Evolutionary conservation across 148 eudicot species (phyloP).

Genomic region (Rhododendron kiyosumense): DNA sequence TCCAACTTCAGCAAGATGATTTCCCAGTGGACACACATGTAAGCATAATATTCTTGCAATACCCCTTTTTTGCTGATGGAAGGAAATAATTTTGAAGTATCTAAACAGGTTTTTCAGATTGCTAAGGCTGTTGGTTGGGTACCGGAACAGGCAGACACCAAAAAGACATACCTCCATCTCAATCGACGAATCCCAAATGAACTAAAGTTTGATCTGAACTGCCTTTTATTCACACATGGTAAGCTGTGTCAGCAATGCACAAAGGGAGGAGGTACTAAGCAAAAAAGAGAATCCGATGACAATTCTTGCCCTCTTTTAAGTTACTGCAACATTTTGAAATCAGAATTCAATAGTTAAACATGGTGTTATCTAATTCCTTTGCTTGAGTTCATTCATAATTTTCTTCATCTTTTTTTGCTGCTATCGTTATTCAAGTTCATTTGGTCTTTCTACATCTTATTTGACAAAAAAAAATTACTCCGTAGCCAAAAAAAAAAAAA

Average conservation of each 20-base stretch:
- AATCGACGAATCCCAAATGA: conserved; percentile 64
- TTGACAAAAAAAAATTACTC: too few species aligned
- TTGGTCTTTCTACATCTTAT: not conserved
- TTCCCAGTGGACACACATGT: conserved; percentile 95
- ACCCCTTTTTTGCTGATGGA: not conserved
- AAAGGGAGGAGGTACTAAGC: conserved; percentile 31
- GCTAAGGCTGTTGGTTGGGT: conserved; percentile 74
- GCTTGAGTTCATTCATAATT: not conserved
- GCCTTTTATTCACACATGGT: conserved; percentile 83
- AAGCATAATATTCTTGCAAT: conserved; percentile 14
- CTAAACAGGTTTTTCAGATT: conserved; percentile 68
- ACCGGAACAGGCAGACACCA: conserved; percentile 64
- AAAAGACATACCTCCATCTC: conserved; percentile 76
- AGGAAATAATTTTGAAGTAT: conserved; percentile 3
- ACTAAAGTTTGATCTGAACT: conserved; percentile 76
- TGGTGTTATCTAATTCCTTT: not conserved
- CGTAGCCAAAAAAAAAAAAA: not conserved
- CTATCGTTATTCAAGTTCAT: not conserved
- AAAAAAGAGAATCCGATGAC: conserved; percentile 29
- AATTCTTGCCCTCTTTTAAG: conserved; percentile 54
- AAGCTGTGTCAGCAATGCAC: conserved; percentile 64
- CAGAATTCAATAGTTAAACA: conserved; percentile 3
- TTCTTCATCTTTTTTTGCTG: not conserved
- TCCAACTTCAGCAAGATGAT: conserved; percentile 73
- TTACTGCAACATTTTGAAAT: conserved; percentile 29